These are phyloP conservation scores for Cercospora sp. DNA, from an alignment of 2,329 filamentous ascomycete genomes.

Conservation along the genomic window DNA sequence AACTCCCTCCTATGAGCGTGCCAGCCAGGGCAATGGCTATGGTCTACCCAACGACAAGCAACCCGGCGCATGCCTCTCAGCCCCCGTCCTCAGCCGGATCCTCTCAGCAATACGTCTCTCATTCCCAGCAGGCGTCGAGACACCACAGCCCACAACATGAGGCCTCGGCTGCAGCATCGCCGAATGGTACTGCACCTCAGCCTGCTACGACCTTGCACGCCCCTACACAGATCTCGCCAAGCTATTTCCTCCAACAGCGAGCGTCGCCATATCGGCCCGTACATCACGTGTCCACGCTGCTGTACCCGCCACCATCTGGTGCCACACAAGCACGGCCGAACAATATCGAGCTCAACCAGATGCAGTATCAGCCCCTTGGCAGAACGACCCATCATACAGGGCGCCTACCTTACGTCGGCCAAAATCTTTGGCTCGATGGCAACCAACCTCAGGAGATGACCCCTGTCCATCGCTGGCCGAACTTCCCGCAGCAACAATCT, in stretches of 20 bases:
- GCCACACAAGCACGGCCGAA: constrained; percentile 64
- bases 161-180: constrained; percentile 63
- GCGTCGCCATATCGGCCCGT: constrained; percentile 92
- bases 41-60: constrained; percentile 65
- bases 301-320: constrained; percentile 80
- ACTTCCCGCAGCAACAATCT: constrained; percentile 28
- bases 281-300: constrained; percentile 83
- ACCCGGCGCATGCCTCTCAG: constrained; percentile 51
- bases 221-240: constrained; percentile 74
- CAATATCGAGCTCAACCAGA: constrained; percentile 49
- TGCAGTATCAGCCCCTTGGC: constrained; percentile 55
- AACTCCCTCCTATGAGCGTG: constrained; percentile 63
- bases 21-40: constrained; percentile 69
- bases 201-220: constrained; percentile 54
- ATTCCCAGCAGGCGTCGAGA: constrained; percentile 44
- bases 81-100: constrained; percentile 28
- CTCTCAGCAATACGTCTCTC: constrained; percentile 25
- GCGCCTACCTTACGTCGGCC: constrained; percentile 45
- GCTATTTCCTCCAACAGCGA: constrained; percentile 81
- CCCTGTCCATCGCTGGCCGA: constrained; percentile 37
- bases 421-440: constrained; percentile 41
- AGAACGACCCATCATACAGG: constrained; percentile 49
- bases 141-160: constrained; percentile 54
- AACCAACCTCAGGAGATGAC: constrained; percentile 36
- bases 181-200: constrained; percentile 63